Evolutionary conservation across 257 asterid genomes (phyloP), one percentile per base, ranked within the genome.

Genomic region (Primulina huaijiensis): DNA sequence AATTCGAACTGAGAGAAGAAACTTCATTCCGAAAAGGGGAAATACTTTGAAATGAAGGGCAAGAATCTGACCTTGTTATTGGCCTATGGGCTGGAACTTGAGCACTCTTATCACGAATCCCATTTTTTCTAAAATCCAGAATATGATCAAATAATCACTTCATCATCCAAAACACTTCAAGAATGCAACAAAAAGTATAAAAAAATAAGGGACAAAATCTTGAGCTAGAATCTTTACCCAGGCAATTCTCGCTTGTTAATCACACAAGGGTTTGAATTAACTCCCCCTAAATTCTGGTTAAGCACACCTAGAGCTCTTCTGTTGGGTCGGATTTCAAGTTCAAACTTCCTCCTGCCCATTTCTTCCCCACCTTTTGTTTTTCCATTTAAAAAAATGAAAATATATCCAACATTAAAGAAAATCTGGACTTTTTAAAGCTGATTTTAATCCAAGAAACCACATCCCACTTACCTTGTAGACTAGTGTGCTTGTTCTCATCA

Each of bases 201-300:
- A 53, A 1, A 34, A 0, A 35, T 0, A 35, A 60, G 64, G 14
- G 16, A 11, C 56, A 0, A 46, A 68, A 20, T 27, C 62, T 16
- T 17, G 70, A 59, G 79, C 12, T 70, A 69, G 79, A 87, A 76
- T 46, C 10, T 27, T 78, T 87, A 91, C 97, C 80, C 92, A 65
- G 95, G 78, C 71, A 75, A 83, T 46, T 82, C 87, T 76, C 92
- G 85, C 78, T 91, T 91, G 82, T 76, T 87, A 64, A 78, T 83
- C 66, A 67, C 79, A 78, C 82, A 65, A 30, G 87, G 80, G 75
- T 58, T 72, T 1, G 79, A 66, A 76, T 79, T 80, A 33, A 79
- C 83, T 53, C 78, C 85, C 31, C 66, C 82, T 60, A 82, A 55
- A 73, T 86, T 88, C 75, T 89, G 92, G 71, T 88, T 86, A 61